Evolutionary conservation across 768 basidiomycete species (phyloP).

Genomic region (Cyclocybe cylindracea): DNA sequence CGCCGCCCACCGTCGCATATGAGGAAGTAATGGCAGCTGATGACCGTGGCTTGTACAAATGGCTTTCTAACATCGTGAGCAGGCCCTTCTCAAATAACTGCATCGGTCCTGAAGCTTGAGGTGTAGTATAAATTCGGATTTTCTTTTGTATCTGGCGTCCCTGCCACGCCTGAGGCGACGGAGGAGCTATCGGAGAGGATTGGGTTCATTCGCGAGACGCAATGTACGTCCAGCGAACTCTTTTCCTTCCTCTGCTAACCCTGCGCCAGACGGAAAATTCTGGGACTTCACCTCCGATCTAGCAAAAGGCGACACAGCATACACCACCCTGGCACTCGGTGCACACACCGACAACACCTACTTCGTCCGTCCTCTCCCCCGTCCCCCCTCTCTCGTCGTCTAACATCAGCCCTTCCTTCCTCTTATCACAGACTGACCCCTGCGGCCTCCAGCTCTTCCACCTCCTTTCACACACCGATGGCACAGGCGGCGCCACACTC

Average conservation of each 20-base stretch:
- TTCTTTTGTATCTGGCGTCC: conserved; percentile 82
- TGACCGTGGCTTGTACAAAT: conserved; percentile 71
- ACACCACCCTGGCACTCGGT: conserved; percentile 83
- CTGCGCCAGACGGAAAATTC: conserved; percentile 77
- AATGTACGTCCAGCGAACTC: conserved; percentile 32
- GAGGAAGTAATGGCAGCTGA: conserved; percentile 70
- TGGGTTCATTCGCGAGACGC: conserved; percentile 86
- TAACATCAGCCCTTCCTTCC: background rate
- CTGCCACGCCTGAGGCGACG: conserved; percentile 79
- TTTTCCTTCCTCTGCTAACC: conserved; percentile 1
- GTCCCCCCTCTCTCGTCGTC: background rate
- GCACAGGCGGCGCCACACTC: conserved; percentile 84
- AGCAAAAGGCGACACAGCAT: conserved; percentile 91
- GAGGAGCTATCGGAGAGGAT: conserved; percentile 77
- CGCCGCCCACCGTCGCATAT: conserved; percentile 75
- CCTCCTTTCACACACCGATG: conserved; percentile 79
- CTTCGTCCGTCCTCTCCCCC: conserved; percentile 48
- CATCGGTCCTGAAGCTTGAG: background rate
- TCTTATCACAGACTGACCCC: conserved; percentile 76
- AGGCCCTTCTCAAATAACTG: background rate
- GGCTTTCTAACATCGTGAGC: conserved; percentile 80
- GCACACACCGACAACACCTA: conserved; percentile 77
- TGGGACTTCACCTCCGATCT: conserved; percentile 97
- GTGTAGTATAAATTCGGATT: conserved; percentile 84
- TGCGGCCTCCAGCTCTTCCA: conserved; percentile 97